phyloP scores from a whole-genome alignment of 1,139 yeast species.

The Hansenula anomala region DNA sequence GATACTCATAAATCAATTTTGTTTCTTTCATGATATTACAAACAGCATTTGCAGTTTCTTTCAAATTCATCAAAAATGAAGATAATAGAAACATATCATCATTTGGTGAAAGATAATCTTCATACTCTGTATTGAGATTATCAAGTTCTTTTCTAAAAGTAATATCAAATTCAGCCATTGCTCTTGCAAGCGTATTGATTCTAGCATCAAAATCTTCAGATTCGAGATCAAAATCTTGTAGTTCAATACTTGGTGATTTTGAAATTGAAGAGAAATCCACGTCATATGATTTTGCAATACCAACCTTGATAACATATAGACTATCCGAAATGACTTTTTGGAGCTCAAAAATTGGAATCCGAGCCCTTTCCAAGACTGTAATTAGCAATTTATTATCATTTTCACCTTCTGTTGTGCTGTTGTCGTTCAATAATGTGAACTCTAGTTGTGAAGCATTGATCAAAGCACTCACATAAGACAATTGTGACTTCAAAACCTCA shows the following conservation, averaged over 20 bases:
- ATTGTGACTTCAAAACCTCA: conserved; percentile 27
- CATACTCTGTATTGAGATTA: conserved; percentile 17
- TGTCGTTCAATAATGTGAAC: conserved; percentile 27
- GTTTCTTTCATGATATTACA: conserved; percentile 29
- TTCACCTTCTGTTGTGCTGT: conserved; percentile 13
- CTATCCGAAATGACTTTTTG: conserved; percentile 29
- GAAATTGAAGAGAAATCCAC: conserved; percentile 24
- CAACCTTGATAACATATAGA: conserved; percentile 26
- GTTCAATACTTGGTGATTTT: conserved; percentile 13
- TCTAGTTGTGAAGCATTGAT: conserved; percentile 45
- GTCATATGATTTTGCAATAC: conserved; percentile 36
- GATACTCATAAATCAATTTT: conserved; percentile 25
- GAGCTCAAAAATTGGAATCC: conserved; percentile 28
- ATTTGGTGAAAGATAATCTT: conserved; percentile 33
- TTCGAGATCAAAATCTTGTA: conserved; percentile 16
- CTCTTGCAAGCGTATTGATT: conserved; percentile 23
- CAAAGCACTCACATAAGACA: conserved; percentile 34
- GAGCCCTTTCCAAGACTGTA: conserved; percentile 28
- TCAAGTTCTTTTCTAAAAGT: conserved; percentile 27
- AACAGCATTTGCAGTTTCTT: conserved; percentile 33
- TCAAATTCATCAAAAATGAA: conserved; percentile 41
- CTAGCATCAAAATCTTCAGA: conserved; percentile 23
- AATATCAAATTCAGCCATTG: conserved; percentile 30
- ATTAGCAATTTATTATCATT: conserved; percentile 28
- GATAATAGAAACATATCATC: conserved; percentile 45